Evolutionary conservation across 2,329 filamentous ascomycete genomes (phyloP).

Genomic region (Xylariaceae sp.): DNA sequence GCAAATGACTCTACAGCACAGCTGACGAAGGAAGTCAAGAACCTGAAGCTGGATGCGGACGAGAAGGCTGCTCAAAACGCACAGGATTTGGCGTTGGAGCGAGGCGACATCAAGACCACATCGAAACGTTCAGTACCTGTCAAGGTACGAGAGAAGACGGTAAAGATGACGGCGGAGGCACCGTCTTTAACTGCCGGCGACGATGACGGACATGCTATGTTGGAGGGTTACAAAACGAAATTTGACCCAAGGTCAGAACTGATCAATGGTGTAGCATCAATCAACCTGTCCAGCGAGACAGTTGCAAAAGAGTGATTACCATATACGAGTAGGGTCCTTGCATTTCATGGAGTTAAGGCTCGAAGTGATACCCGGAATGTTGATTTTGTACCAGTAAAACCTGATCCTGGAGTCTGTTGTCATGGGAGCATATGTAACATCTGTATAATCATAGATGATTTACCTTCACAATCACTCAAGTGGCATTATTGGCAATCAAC

Average conservation of each 20-base stretch:
- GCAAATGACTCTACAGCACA: constrained; percentile 5
- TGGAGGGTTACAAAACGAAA: constrained; percentile 49
- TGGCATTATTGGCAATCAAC: constrained; percentile 78
- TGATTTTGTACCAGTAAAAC: neutral
- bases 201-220: constrained; percentile 36
- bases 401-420: no score
- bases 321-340: neutral
- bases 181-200: constrained; percentile 32
- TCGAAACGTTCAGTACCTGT: constrained; percentile 40
- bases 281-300: neutral
- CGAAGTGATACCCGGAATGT: constrained; percentile 14
- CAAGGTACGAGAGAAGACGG: constrained; percentile 48
- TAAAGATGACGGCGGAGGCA: constrained; percentile 32
- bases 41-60: constrained; percentile 11
- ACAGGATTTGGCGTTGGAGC: constrained; percentile 25
- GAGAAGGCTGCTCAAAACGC: constrained; percentile 23
- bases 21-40: constrained; percentile 12
- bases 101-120: constrained; percentile 25
- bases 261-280: neutral
- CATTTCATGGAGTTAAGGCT: constrained; percentile 12
- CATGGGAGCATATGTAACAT: no score
- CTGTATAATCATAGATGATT: neutral
- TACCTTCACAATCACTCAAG: constrained; percentile 14
- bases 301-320: constrained; percentile 1
- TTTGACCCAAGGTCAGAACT: constrained; percentile 23